A percentile compares a stretch with the other conserved stretches of the same genome.
These are phyloP conservation scores for Thelephora terrestris DNA, from an alignment of 1,284 basidiomycete species.

Conservation along the genomic window DNA sequence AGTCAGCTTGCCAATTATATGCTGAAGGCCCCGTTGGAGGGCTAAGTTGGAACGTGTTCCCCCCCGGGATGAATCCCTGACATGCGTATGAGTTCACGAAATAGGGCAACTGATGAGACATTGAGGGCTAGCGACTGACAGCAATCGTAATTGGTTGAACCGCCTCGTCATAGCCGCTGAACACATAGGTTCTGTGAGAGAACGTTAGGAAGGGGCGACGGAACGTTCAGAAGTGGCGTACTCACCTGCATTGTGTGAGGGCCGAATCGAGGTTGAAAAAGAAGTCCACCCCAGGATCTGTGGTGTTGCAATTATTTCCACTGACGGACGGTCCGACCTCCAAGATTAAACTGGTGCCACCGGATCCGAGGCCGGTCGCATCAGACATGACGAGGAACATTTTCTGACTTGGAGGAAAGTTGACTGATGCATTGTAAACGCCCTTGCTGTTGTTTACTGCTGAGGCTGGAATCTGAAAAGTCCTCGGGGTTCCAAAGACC, in stretches of 20 bases:
- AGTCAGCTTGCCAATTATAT: conserved; percentile 49
- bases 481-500: conserved; percentile 43
- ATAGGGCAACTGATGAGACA: too few species aligned
- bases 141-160: conserved; percentile 49
- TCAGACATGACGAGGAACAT: conserved; percentile 65
- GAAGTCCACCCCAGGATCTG: conserved; percentile 36
- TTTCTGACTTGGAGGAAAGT: conserved; percentile 27
- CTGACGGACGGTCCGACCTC: conserved; percentile 35
- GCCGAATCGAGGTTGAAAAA: conserved; percentile 39
- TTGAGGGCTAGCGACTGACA: conserved; percentile 26
- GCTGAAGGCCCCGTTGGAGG: conserved; percentile 32
- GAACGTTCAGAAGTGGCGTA: neutral
- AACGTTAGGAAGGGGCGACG: neutral
- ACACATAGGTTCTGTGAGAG: conserved; percentile 36
- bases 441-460: conserved; percentile 47
- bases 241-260: conserved; percentile 55
- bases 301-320: conserved; percentile 43
- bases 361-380: conserved; percentile 52
- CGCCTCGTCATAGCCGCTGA: conserved; percentile 40
- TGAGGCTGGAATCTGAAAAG: conserved; percentile 44
- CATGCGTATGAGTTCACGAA: neutral
- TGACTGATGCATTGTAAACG: conserved; percentile 37
- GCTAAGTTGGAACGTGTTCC: conserved; percentile 36
- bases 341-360: conserved; percentile 45
- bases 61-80: conserved; percentile 62